A percentile compares a stretch with the other conserved stretches of the same genome.
Conservation (phyloP, 1,139 yeast species). For the Kodamaea suecica region DNA sequence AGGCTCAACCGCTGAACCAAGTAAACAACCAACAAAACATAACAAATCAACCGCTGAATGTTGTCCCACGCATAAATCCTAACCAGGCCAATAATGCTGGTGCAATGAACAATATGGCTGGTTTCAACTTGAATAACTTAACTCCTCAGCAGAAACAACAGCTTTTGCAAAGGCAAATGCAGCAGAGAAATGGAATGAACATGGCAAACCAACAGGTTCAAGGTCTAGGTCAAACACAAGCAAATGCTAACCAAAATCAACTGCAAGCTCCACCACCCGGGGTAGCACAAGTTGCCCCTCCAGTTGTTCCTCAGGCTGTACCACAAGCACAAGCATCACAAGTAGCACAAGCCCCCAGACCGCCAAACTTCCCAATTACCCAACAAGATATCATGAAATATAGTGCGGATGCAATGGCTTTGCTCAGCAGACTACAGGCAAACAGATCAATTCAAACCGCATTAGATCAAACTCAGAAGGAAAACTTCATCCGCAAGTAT, state of each 20-base stretch:
- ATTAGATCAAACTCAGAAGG: constrained; percentile 36
- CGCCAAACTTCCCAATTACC: constrained; percentile 40
- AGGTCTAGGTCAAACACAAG: constrained; percentile 3
- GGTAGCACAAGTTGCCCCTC: neutral
- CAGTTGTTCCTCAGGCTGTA: constrained; percentile 10
- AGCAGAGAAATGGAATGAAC: constrained; percentile 18
- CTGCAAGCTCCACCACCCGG: constrained; percentile 11
- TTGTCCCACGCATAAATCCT: constrained; percentile 1
- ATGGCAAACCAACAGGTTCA: constrained; percentile 9
- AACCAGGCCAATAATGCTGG: constrained; percentile 6
- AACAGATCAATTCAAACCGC: constrained; percentile 37
- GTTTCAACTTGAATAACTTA: constrained; percentile 20
- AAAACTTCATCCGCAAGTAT: constrained; percentile 38
- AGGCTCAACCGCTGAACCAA: neutral
- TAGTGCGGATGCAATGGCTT: constrained; percentile 40
- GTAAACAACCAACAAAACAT: neutral
- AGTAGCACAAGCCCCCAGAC: constrained; percentile 20
- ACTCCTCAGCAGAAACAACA: constrained; percentile 39
- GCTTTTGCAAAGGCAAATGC: constrained; percentile 33
- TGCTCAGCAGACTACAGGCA: constrained; percentile 37
- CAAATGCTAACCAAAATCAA: constrained; percentile 9
- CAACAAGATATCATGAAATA: constrained; percentile 43
- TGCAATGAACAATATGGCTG: constrained; percentile 6
- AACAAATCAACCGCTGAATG: neutral
- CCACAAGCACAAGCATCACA: constrained; percentile 13